A percentile compares a stretch with the other conserved stretches of the same genome.
Evolutionary conservation across 257 asterid species (phyloP).

Genomic region (Solanum acaule): DNA sequence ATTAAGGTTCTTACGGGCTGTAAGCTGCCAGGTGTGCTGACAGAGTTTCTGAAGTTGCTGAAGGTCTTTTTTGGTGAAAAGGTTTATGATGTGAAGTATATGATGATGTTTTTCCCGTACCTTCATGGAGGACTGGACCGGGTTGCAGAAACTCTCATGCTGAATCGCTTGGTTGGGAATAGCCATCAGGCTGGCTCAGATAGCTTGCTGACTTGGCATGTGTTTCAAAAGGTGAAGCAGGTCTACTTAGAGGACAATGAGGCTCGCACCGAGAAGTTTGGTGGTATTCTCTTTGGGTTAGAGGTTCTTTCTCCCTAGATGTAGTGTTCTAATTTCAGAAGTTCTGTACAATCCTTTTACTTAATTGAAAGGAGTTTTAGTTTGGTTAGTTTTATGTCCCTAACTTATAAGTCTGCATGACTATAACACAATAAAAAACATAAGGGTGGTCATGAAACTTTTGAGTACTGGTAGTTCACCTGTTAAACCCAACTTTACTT

Average conservation of each 20-base stretch:
- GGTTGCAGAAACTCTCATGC: conserved; percentile 43
- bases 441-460: background rate
- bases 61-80: conserved; percentile 46
- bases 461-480: background rate
- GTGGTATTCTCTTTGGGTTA: conserved; percentile 81
- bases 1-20: conserved; percentile 56
- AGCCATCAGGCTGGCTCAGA: conserved; percentile 91
- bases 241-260: conserved; percentile 36
- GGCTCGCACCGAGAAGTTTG: conserved; percentile 35
- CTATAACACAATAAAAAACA: background rate
- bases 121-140: conserved; percentile 77
- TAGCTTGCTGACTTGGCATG: conserved; percentile 73
- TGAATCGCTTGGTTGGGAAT: conserved; percentile 50
- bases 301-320: conserved; percentile 36
- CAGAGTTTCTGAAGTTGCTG: conserved; percentile 42
- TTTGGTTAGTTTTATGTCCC: background rate
- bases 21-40: conserved; percentile 30
- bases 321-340: conserved; percentile 22
- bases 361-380: background rate
- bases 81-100: conserved; percentile 73
- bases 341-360: conserved; percentile 27
- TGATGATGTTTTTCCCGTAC: conserved; percentile 50
- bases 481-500: background rate
- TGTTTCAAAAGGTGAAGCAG: conserved; percentile 43
- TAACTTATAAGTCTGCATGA: background rate